Conservation (phyloP, 345 rosid species). For the Lepidium aucheri region DNA sequence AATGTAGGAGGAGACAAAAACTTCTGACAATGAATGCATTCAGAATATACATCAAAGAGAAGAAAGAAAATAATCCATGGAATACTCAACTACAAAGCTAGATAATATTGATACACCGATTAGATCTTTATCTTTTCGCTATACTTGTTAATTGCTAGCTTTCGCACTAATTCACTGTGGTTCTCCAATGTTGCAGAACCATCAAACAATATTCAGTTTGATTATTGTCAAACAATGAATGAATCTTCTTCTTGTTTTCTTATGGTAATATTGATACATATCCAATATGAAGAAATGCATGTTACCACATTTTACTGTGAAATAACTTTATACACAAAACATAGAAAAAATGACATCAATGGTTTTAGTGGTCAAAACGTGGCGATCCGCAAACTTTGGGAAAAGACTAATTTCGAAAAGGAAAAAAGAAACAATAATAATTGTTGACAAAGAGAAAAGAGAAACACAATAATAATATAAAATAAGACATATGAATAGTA, state of each 20-base stretch:
- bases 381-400: slow-evolving; percentile 32
- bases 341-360: slow-evolving; percentile 2
- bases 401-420: slow-evolving; percentile 19
- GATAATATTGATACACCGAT: too few relatives aligned
- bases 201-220: neutral
- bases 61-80: too few relatives aligned
- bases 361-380: slow-evolving; percentile 19
- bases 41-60: too few relatives aligned
- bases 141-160: too few relatives aligned
- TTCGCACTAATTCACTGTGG: too few relatives aligned
- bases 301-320: neutral
- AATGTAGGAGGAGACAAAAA: too few relatives aligned
- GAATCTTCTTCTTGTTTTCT: neutral
- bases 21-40: too few relatives aligned
- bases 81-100: too few relatives aligned
- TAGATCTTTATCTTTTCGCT: too few relatives aligned
- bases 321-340: neutral
- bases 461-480: neutral
- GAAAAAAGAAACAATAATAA: neutral
- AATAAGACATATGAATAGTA: neutral
- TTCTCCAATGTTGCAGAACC: too few relatives aligned
- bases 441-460: neutral
- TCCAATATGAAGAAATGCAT: neutral
- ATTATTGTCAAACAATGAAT: neutral
- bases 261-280: neutral